Percentiles rank a stretch among this genome's conserved stretches.
These are phyloP conservation scores for Leccinum uliginosum DNA, from an alignment of 768 basidiomycete genomes.

Conservation along the genomic window DNA sequence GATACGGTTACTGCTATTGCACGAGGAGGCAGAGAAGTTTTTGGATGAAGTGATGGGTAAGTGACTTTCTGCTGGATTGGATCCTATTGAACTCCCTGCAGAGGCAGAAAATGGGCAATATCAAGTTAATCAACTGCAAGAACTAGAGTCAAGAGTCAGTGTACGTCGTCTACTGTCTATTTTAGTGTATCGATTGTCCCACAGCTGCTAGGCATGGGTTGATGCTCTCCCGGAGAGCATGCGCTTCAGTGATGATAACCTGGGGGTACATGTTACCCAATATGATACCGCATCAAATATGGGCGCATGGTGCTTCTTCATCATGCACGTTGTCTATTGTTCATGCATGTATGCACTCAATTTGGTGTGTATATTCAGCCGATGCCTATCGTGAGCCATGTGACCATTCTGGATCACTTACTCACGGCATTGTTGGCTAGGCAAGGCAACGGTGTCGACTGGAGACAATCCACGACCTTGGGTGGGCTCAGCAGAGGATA, in stretches of 20 bases:
- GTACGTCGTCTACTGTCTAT: conserved; percentile 7
- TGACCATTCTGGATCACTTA: background rate
- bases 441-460: conserved; percentile 32
- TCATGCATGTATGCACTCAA: conserved; percentile 62
- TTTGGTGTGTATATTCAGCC: conserved; percentile 43
- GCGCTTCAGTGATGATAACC: conserved; percentile 63
- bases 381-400: background rate
- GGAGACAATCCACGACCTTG: conserved; percentile 20
- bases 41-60: conserved; percentile 51
- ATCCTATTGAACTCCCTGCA: conserved; percentile 19
- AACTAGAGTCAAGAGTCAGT: conserved; percentile 44
- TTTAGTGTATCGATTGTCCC: background rate
- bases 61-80: conserved; percentile 6
- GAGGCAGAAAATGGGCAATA: conserved; percentile 24
- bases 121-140: conserved; percentile 34
- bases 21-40: conserved; percentile 54
- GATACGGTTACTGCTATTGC: conserved; percentile 63
- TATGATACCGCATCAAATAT: conserved; percentile 76
- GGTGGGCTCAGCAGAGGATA: conserved; percentile 38
- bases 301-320: conserved; percentile 78
- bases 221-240: conserved; percentile 66
- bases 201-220: conserved; percentile 52
- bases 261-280: conserved; percentile 67
- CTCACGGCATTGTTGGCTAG: conserved; percentile 10
- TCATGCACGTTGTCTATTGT: conserved; percentile 70